Base-by-base conservation (phyloP, 495 filamentous ascomycete species). In the Tuber aestivum region DNA sequence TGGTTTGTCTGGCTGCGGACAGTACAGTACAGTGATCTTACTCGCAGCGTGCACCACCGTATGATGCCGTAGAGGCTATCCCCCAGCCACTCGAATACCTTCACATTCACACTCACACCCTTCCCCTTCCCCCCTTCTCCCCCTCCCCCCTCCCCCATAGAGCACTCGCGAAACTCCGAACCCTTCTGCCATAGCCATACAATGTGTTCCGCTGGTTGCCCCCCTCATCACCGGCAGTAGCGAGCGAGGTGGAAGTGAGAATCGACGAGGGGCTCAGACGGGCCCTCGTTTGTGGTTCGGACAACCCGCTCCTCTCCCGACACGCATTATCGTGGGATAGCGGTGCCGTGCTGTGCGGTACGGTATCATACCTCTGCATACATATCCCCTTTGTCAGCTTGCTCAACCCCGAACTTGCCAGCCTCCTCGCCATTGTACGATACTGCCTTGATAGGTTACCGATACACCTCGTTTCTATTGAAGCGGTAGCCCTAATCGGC, bases 161-260 rank as follows among this genome's bases (percentile, higher is more conserved):
- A 5, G 2, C 0, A 65, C 32, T 32, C 27, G 32, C n/a, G n/a
- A n/a, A n/a, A n/a, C n/a, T n/a, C n/a, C n/a, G n/a, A 65, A 12
- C 56, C 32, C n/a, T 48, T 48, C 6, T 48, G 21, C 21, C 27
- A 32, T 27, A 16, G 14, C 23, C 56, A 14, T 32, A 32, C 27
- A 65, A 65, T 65, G 56, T 65, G 56, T 65, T 65, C 56, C n/a
- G 18, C 3, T 10, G 12, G 56, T 27, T 65, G 56, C 12, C 27
- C 56, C 56, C 27, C n/a, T 32, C 56, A 65, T 65, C 56, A 27
- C 56, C 56, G 56, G 56, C 56, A 65, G 56, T 65, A 65, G 56
- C 56, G 56, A 32, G 50, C 23, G n/a, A 32, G 56, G 48, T 3
- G 48, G 48, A 56, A 56, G 48, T n/a, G 21, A 12, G 56, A 32